Evolutionary conservation across 805 yeast species (phyloP).

Genomic region (Teunomyces tritomae): DNA sequence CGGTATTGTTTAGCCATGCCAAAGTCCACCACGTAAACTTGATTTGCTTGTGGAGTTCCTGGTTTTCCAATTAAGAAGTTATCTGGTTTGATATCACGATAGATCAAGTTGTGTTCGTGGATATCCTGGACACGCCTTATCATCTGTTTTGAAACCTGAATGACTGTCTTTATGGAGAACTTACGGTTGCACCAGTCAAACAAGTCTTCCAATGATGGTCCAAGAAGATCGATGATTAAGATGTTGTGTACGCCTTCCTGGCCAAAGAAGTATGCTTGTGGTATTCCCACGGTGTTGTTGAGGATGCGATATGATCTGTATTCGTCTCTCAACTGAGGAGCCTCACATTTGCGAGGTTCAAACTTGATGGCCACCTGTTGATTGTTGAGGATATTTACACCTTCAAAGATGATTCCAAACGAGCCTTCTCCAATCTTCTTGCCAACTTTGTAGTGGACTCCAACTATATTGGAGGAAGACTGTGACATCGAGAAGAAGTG

Average conservation of each 20-base stretch:
- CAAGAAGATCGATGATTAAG: slow-evolving; percentile 87
- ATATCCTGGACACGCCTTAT: slow-evolving; percentile 78
- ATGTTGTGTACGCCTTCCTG: slow-evolving; percentile 97
- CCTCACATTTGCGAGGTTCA: slow-evolving; percentile 94
- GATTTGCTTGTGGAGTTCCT: slow-evolving; percentile 76
- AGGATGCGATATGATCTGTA: slow-evolving; percentile 91
- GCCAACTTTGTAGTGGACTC: slow-evolving; percentile 94
- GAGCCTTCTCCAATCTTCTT: slow-evolving; percentile 98
- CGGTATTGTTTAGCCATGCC: slow-evolving; percentile 99
- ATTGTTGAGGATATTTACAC: slow-evolving; percentile 86
- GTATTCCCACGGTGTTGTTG: slow-evolving; percentile 80
- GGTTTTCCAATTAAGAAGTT: slow-evolving; percentile 93
- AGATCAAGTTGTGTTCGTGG: slow-evolving; percentile 87
- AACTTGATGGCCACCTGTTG: slow-evolving; percentile 95
- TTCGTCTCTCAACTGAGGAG: slow-evolving; percentile 96
- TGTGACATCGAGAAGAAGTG: slow-evolving; percentile 26
- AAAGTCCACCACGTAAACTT: slow-evolving; percentile 88
- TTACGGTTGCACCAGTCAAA: slow-evolving; percentile 98
- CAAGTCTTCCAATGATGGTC: slow-evolving; percentile 93
- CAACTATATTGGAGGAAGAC: slow-evolving; percentile 65
- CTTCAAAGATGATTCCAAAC: slow-evolving; percentile 96
- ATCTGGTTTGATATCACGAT: slow-evolving; percentile 97
- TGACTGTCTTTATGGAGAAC: slow-evolving; percentile 84
- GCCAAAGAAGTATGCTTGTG: slow-evolving; percentile 96
- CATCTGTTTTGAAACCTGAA: slow-evolving; percentile 94